A percentile compares a stretch with the other conserved stretches of the same genome.
Evolutionary conservation across 352 stramenopile species (phyloP).

Genomic region (Elongisporangium undulatum): DNA sequence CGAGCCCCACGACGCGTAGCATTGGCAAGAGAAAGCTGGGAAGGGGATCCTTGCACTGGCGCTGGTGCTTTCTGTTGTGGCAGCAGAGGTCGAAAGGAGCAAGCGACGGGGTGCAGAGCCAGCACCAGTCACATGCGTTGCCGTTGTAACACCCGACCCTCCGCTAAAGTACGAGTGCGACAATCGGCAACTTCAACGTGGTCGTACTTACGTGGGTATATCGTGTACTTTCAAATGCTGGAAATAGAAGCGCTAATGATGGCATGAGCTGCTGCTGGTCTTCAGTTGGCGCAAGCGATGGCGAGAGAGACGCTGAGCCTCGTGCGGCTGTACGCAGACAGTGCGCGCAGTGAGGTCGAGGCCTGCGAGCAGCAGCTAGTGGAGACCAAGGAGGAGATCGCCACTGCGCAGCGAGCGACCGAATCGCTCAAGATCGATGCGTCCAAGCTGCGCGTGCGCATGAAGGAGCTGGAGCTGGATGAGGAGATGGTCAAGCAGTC

Average conservation of each 20-base stretch:
- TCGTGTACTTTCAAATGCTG: not conserved
- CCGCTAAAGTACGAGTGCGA: not conserved
- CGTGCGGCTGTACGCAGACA: constrained; percentile 34
- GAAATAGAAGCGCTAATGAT: not conserved
- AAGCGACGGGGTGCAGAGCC: not conserved
- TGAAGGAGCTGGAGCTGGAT: constrained; percentile 56
- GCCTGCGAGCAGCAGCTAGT: constrained; percentile 31
- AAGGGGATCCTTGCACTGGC: not conserved
- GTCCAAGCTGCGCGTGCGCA: constrained; percentile 40
- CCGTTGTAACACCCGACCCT: not conserved
- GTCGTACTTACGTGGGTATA: not conserved
- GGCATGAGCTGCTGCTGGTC: not conserved
- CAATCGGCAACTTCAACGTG: not conserved
- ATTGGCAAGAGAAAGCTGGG: not conserved
- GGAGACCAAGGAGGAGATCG: constrained; percentile 30
- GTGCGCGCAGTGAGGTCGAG: constrained; percentile 26
- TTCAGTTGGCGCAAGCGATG: not conserved
- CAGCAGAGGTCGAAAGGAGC: not conserved
- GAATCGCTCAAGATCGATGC: constrained; percentile 54
- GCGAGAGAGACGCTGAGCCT: not conserved
- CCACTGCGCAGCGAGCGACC: constrained; percentile 23
- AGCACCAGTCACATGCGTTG: not conserved
- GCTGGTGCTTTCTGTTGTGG: not conserved
- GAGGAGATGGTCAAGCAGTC: constrained; percentile 43
- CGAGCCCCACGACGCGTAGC: not conserved